Percentiles rank a stretch among this genome's conserved stretches.
Evolutionary conservation across 73 alveolate species (phyloP).

Genomic region (Breviolum minutum): DNA sequence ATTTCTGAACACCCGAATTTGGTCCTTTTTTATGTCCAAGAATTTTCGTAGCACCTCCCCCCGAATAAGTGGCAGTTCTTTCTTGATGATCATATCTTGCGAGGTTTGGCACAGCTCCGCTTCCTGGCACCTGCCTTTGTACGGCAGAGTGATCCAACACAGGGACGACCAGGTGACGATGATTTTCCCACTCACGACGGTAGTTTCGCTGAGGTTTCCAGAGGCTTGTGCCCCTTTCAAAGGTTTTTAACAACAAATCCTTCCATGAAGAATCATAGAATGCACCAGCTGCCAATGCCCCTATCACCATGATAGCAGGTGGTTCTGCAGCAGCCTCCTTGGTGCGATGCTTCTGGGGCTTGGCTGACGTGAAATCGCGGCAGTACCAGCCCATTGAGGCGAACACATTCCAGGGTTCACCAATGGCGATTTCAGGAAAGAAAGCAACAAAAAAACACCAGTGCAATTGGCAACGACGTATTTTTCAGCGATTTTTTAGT

Average conservation of each 20-base stretch:
- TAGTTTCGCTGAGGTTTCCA: too few relatives aligned
- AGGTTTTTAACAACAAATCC: too few relatives aligned
- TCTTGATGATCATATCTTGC: neutral
- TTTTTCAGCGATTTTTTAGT: too few relatives aligned
- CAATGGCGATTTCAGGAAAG: too few relatives aligned
- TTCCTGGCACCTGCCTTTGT: slow-evolving; percentile 60
- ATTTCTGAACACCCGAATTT: neutral
- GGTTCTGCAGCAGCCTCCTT: slow-evolving; percentile 21
- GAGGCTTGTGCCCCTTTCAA: too few relatives aligned
- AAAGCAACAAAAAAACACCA: too few relatives aligned
- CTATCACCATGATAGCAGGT: neutral
- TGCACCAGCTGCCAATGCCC: neutral
- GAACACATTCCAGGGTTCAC: neutral
- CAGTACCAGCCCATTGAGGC: slow-evolving; percentile 37
- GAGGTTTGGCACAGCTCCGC: slow-evolving; percentile 45
- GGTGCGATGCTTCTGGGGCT: slow-evolving; percentile 43
- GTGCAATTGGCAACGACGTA: too few relatives aligned
- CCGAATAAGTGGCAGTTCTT: too few relatives aligned
- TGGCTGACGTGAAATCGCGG: neutral
- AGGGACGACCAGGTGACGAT: slow-evolving; percentile 19
- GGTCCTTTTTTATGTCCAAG: too few relatives aligned
- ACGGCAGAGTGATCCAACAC: neutral
- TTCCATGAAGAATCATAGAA: too few relatives aligned
- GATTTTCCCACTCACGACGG: too few relatives aligned
- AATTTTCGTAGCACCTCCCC: too few relatives aligned